These are phyloP conservation scores for Saccharomyces hybrid DNA, from an alignment of 1,139 yeast species.

Conservation along the genomic window DNA sequence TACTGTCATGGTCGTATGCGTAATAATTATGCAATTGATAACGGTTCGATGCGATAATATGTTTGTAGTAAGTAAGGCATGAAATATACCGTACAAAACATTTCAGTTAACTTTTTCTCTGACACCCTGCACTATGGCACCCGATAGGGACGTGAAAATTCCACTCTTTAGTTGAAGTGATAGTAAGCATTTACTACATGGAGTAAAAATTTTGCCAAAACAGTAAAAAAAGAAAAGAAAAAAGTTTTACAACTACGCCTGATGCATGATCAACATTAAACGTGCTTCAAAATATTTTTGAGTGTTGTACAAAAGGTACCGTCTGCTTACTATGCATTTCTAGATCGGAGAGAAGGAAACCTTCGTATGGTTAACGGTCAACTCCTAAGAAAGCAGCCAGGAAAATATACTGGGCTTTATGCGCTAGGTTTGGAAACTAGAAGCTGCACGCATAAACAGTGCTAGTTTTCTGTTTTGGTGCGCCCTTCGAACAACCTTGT, in stretches of 20 bases:
- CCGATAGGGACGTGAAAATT: background rate
- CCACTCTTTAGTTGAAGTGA: background rate
- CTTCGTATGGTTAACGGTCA: too few species aligned
- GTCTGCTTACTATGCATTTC: too few species aligned
- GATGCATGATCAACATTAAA: background rate
- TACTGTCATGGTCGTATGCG: background rate
- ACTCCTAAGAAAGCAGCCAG: too few species aligned
- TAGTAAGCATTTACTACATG: background rate
- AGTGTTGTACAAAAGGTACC: too few species aligned
- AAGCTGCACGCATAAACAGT: too few species aligned
- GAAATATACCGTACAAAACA: background rate
- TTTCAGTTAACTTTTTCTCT: too few species aligned
- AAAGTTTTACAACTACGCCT: background rate
- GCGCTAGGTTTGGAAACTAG: too few species aligned
- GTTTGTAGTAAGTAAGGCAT: background rate
- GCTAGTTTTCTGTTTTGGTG: too few species aligned
- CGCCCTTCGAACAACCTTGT: too few species aligned
- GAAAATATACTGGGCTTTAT: too few species aligned
- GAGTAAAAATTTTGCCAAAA: background rate
- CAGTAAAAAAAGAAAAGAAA: background rate
- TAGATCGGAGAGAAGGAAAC: too few species aligned
- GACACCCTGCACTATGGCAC: background rate
- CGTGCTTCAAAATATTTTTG: too few species aligned
- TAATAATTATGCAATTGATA: background rate
- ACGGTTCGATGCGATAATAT: background rate